Evolutionary conservation across 805 yeast species (phyloP), one percentile per base, ranked within the genome.

Genomic region (Yarrowia sp.): DNA sequence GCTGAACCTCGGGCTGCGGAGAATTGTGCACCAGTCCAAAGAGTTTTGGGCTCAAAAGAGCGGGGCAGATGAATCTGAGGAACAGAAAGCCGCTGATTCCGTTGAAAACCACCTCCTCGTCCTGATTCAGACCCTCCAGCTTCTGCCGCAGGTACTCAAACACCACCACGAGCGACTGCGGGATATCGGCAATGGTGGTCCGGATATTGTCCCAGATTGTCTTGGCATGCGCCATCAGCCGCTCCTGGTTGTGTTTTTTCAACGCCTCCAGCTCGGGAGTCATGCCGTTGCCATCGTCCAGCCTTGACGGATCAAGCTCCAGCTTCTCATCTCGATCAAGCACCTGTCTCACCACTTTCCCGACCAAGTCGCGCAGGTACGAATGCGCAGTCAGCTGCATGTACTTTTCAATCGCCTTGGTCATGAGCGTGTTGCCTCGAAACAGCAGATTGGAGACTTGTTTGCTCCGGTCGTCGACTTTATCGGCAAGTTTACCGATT

Each of bases 21-120:
- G 90, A 94, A 43, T 84, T 81, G 64, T 85, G 83, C 0, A 91
- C 85, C 61, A 95, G 79, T 69, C 87, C 87, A 76, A 92, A 92
- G 60, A 93, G 77, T 73, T 91, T 92, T 0, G 99, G 99, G 73
- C 92, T 93, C 74, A 95, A 78, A 36, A 94, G 84, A 0, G 97
- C 97, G 0, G 99, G 98, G 73, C 97, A 92, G 71, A 92, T 84
- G 76, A 88, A 91, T 69, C 97, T 80, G 69, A 94, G 78, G 75
- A 94, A 95, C 13, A 94, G 79, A 73, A 95, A 90, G 0, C 97
- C 92, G 20, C 95, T 85, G 39, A 93, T 79, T 61, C 96, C 90
- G 73, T 92, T 89, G 69, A 89, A 79, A 0, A 92, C 83, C 17
- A 69, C 68, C 66, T 68, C 66, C 69, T 64, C 67, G 20, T 50